Evolutionary conservation across 73 alveolate genomes (phyloP), one percentile per base, ranked within the genome.

Genomic region (Paramecium octaurelia): DNA sequence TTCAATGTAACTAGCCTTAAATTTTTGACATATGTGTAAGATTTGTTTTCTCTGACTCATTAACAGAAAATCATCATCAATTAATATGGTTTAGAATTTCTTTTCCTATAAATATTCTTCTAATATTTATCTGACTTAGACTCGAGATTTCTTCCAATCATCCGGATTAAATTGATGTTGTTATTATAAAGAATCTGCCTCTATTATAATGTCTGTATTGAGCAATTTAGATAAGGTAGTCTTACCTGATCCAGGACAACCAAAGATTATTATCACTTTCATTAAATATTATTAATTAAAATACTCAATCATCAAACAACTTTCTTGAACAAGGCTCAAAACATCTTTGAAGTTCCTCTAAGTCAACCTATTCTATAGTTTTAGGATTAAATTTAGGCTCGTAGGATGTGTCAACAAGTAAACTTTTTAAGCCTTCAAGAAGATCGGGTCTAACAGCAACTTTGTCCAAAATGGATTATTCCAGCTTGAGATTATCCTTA

Each of bases 211-310:
- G 24, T 48, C 91, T 18, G 87, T 4, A 73, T 73, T 34, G 2
- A 80, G 48, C 8, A 24, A 12, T 80, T 80, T 44, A 43, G 76
- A 44, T n/a, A 80, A 35, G 8, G 91, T 80, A 80, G 91, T 42
- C 34, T 80, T 80, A 23, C 91, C 91, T 18, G 91, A 40, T 21
- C 91, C 91, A 10, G 91, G 91, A 48, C 91, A 80, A 80, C 91
- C 91, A 80, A 44, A 80, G 10, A 80, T 42, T 20, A 80, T 23
- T 14, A 46, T 44, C 4, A 80, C 68, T 29, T 36, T 73, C 57
- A 36, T 70, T 54, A 18, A 54, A 54, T 54, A 54, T n/a, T 68
- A 60, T 68, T 21, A 68, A 54, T 54, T 54, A 54, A 14, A 18
- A 54, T 54, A 54, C 23, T 54, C 69, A 54, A 54, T 54, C 69